Conservation (phyloP, 208 protist species). For the Leishmania turanica region DNA sequence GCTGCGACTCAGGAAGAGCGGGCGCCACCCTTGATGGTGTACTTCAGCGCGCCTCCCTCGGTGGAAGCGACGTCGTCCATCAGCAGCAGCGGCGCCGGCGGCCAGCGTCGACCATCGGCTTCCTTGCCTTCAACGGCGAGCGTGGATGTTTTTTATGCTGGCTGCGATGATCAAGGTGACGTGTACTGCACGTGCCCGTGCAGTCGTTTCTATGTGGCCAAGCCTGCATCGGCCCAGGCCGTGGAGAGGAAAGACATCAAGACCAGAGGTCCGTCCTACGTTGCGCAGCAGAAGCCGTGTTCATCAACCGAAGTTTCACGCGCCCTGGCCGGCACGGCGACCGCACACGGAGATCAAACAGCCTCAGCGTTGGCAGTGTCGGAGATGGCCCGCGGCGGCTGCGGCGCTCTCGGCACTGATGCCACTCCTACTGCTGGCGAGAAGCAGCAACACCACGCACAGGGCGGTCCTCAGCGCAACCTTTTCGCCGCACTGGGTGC, state of each 20-base stretch:
- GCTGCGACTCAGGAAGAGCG: background rate
- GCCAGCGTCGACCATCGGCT: background rate
- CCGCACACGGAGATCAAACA: too few species aligned
- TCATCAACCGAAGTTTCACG: background rate
- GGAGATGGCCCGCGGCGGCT: background rate
- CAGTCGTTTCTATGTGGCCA: conserved; percentile 22
- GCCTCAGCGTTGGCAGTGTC: background rate
- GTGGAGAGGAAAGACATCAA: background rate
- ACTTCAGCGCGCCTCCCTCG: conserved; percentile 20
- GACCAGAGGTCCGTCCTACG: background rate
- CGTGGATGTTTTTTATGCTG: conserved; percentile 25
- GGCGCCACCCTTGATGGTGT: conserved; percentile 22
- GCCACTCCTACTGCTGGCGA: background rate
- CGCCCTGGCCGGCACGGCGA: background rate
- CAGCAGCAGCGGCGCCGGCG: background rate
- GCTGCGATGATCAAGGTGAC: conserved; percentile 26
- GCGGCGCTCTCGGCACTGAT: background rate
- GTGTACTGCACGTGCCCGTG: conserved; percentile 31
- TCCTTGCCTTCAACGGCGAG: background rate
- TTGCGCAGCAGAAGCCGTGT: conserved; percentile 3
- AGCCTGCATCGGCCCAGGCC: background rate
- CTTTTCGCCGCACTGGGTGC: conserved; percentile 10
- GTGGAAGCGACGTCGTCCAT: background rate
- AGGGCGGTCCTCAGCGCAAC: conserved; percentile 1
- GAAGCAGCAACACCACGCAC: background rate